Evolutionary conservation across 2,329 filamentous ascomycete genomes (phyloP).

Genomic region (Cladosporium phlei): DNA sequence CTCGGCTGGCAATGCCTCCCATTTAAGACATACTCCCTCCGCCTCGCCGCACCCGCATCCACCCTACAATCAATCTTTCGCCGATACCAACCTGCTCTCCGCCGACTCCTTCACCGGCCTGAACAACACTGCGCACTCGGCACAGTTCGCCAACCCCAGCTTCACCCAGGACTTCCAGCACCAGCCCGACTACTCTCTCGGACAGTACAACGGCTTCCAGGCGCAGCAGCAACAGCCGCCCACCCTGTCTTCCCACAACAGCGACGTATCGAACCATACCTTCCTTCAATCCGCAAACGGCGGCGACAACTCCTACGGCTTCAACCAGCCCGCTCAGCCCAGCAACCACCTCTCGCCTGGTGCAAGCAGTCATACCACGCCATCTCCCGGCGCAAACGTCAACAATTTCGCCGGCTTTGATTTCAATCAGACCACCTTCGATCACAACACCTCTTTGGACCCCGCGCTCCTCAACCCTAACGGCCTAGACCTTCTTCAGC

Average conservation of each 20-base stretch:
- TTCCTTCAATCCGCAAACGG: slow-evolving; percentile 38
- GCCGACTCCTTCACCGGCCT: slow-evolving; percentile 15
- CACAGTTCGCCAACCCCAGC: slow-evolving; percentile 26
- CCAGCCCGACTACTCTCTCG: slow-evolving; percentile 37
- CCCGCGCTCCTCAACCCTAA: slow-evolving; percentile 53
- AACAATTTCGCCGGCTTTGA: slow-evolving; percentile 55
- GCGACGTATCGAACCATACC: slow-evolving; percentile 37
- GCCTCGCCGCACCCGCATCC: slow-evolving; percentile 28
- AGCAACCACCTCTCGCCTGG: slow-evolving; percentile 26
- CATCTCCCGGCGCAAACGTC: slow-evolving; percentile 18
- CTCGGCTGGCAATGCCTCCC: slow-evolving; percentile 21
- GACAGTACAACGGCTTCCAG: slow-evolving; percentile 21
- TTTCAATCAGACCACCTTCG: slow-evolving; percentile 51
- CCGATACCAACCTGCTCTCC: slow-evolving; percentile 15
- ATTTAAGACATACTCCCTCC: slow-evolving; percentile 28
- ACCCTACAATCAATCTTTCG: slow-evolving; percentile 21
- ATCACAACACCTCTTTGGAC: slow-evolving; percentile 55
- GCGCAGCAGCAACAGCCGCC: slow-evolving; percentile 34
- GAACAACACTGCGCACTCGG: slow-evolving; percentile 28
- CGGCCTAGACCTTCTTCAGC: slow-evolving; percentile 37
- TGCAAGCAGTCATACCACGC: slow-evolving; percentile 5
- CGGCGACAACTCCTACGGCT: slow-evolving; percentile 49
- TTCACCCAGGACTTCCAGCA: slow-evolving; percentile 44
- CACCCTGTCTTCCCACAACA: slow-evolving; percentile 27
- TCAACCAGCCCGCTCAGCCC: slow-evolving; percentile 15